phyloP scores from a whole-genome alignment of 305 asterid species.

The Euphrasia arctica region DNA sequence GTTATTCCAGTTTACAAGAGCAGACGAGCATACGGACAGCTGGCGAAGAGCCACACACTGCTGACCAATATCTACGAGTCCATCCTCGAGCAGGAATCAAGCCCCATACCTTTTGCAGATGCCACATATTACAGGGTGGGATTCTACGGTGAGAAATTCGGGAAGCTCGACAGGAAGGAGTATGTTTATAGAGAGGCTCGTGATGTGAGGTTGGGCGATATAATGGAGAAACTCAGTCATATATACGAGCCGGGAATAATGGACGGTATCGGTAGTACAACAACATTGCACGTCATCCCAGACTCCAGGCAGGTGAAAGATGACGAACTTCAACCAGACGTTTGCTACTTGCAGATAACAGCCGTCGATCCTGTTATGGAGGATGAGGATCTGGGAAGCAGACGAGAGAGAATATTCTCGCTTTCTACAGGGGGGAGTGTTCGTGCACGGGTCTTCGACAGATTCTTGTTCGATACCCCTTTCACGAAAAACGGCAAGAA shows the following conservation, averaged over 20 bases:
- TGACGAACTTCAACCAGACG: conserved; percentile 88
- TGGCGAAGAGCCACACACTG: conserved; percentile 95
- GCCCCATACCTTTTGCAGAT: conserved; percentile 95
- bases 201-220: conserved; percentile 94
- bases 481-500: conserved; percentile 97
- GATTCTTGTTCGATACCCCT: conserved; percentile 94
- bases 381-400: conserved; percentile 98
- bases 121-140: conserved; percentile 98
- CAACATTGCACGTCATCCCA: conserved; percentile 90
- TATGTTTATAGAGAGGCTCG: conserved; percentile 96
- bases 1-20: conserved; percentile 95
- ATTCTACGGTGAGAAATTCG: conserved; percentile 88
- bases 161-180: conserved; percentile 82
- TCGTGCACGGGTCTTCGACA: conserved; percentile 94
- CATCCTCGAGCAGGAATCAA: conserved; percentile 97
- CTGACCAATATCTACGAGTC: conserved; percentile 93
- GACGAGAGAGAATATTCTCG: conserved; percentile 91
- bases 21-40: conserved; percentile 88
- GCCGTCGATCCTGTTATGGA: conserved; percentile 99
- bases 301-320: conserved; percentile 99
- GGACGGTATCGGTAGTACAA: conserved; percentile 30
- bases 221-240: conserved; percentile 99
- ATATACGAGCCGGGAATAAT: conserved; percentile 92
- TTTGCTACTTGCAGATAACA: conserved; percentile 95
- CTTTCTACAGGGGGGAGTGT: conserved; percentile 93